Base-by-base conservation (phyloP, 2,329 filamentous ascomycete genomes). In the Clonostachys byssicola region DNA sequence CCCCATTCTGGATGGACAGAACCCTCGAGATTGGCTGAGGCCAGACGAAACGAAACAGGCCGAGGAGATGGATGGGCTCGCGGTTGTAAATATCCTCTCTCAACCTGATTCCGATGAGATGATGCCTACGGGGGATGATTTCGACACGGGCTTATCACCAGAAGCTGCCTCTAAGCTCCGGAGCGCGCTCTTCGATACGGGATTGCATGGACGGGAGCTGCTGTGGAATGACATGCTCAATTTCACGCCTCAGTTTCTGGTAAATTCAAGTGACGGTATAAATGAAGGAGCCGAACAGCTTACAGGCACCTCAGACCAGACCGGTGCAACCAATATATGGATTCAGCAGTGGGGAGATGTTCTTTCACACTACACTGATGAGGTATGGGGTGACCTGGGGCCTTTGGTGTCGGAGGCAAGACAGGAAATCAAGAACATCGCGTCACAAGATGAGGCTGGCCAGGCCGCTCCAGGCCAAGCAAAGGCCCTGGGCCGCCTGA, bases 311-410 rank as follows among this genome's bases (percentile, higher is more conserved):
- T 49, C 53, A 3, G 66, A 75, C 50, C 39, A 56, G 1, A 54
- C 56, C 5, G 66, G 69, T 48, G 71, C 70, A 18, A 71, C 63
- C 56, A 56, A 65, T 42, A 53, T 64, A 14, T 83, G 79, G 78
- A 60, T 78, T 12, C 63, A 68, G 35, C 73, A 81, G 54, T 85
- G 81, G 80, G 70, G 71, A 34, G 68, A 71, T 40, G 78, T 83
- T 8, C 65, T 85, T 20, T 73, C 68, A 3, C 65, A 70, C 34
- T 85, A 86, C 53, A 74, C 74, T 0, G 81, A 87, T 57, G 79
- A 86, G 47, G 83, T 88, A 20, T 88, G 85, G 85, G 85, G 85
- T 17, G 81, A 80, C 48, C 61, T 88, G 17, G 64, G 72, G 33
- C 71, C 76, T 5, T 65, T 86, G 34, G 74, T 83, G 10, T 66